phyloP scores from a whole-genome alignment of 1,284 basidiomycete genomes.

The Nidula niveotomentosa region DNA sequence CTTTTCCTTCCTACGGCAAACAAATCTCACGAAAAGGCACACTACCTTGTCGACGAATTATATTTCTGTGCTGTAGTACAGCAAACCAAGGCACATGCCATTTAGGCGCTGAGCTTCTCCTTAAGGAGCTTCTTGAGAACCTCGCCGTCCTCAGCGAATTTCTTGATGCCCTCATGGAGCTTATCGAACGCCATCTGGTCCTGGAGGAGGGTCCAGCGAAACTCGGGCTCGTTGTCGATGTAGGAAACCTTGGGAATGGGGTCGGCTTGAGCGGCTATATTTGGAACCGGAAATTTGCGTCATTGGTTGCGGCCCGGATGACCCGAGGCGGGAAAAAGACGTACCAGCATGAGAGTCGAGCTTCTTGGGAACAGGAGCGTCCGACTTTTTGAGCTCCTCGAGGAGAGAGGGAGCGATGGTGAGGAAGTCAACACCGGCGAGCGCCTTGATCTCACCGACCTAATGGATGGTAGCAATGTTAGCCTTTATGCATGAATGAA shows the following conservation, averaged over 20 bases:
- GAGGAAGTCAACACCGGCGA: constrained; percentile 96
- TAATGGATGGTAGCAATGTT: constrained; percentile 23
- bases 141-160: constrained; percentile 95
- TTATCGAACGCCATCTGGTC: constrained; percentile 97
- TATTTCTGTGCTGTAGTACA: neutral
- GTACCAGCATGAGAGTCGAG: constrained; percentile 71
- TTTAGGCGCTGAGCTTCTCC: constrained; percentile 70
- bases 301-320: constrained; percentile 6
- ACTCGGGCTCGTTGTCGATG: constrained; percentile 93
- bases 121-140: constrained; percentile 85
- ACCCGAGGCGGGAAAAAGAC: constrained; percentile 19
- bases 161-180: constrained; percentile 95
- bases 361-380: constrained; percentile 80
- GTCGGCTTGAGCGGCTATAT: constrained; percentile 53
- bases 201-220: constrained; percentile 91
- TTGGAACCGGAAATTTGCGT: neutral
- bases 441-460: constrained; percentile 90
- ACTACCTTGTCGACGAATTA: neutral
- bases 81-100: no score
- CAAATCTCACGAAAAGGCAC: no score
- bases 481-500: no score
- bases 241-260: constrained; percentile 81
- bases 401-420: constrained; percentile 93
- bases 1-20: no score
- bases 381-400: constrained; percentile 89